Conservation (phyloP, 805 yeast species). For the Zygotorulaspora danielsina region DNA sequence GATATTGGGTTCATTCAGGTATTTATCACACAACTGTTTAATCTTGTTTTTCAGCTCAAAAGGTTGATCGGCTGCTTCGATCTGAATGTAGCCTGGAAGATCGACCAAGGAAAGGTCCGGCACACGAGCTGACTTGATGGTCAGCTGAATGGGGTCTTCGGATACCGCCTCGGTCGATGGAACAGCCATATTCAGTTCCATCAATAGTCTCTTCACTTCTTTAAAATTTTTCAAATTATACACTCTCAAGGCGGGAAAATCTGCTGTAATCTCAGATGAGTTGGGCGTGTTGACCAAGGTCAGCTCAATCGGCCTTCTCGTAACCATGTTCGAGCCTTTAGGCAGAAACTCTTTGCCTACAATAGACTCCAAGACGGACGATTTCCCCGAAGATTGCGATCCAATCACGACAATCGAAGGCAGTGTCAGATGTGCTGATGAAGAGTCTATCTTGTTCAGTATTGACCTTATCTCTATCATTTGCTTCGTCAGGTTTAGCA, state of each 20-base stretch:
- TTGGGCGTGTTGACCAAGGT: conserved; percentile 86
- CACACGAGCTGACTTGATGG: conserved; percentile 82
- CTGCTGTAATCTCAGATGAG: conserved; percentile 79
- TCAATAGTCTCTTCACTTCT: conserved; percentile 81
- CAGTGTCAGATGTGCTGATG: conserved; percentile 67
- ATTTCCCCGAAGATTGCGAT: conserved; percentile 95
- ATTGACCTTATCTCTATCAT: conserved; percentile 94
- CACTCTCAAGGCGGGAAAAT: conserved; percentile 84
- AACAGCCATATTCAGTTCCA: conserved; percentile 89
- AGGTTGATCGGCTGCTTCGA: conserved; percentile 97
- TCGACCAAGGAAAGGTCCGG: conserved; percentile 94
- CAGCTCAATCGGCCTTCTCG: conserved; percentile 93
- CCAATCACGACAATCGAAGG: conserved; percentile 97
- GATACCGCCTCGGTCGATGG: conserved; percentile 82
- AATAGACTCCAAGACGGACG: conserved; percentile 90
- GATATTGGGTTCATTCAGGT: conserved; percentile 86
- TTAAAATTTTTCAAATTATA: conserved; percentile 80
- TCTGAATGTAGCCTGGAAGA: conserved; percentile 95
- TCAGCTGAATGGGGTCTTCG: conserved; percentile 88
- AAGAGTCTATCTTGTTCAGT: conserved; percentile 67
- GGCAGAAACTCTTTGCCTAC: conserved; percentile 99
- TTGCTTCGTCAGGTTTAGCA: conserved; percentile 84
- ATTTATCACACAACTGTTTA: conserved; percentile 73
- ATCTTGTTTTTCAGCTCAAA: conserved; percentile 73
- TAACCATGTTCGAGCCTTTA: conserved; percentile 97